Conservation (phyloP, 208 protist species). For the Novymonas esmeraldas region DNA sequence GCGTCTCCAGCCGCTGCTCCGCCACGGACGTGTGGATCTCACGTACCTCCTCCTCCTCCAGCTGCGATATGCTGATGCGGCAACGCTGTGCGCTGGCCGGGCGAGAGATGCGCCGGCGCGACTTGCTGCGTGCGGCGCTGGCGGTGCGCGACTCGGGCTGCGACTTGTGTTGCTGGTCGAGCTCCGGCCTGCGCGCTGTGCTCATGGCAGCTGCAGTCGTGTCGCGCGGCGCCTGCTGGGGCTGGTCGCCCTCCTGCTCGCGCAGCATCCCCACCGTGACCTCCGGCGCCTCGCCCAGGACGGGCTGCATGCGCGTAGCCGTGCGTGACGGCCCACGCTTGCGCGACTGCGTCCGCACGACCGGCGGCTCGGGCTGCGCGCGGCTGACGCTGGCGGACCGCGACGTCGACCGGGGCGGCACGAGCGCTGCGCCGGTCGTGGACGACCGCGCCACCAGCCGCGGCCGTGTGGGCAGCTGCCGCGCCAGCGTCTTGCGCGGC, state of each 20-base stretch:
- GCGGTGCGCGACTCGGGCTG: not conserved
- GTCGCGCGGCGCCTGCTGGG: constrained; percentile 6
- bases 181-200: constrained; percentile 1
- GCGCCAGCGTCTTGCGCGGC: constrained; percentile 10
- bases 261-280: constrained; percentile 36
- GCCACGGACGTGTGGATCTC: constrained; percentile 2
- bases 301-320: constrained; percentile 21
- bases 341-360: constrained; percentile 24
- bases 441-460: constrained; percentile 4
- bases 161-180: constrained; percentile 25
- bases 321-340: constrained; percentile 22
- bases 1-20: constrained; percentile 1
- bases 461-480: constrained; percentile 17
- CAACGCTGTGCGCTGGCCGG: constrained; percentile 2
- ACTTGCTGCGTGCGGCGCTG: not conserved
- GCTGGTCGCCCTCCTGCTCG: constrained; percentile 16
- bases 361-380: constrained; percentile 5
- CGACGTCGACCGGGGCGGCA: not conserved
- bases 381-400: not conserved
- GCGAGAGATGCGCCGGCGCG: not conserved
- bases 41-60: constrained; percentile 10
- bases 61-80: constrained; percentile 11
- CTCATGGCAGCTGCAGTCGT: constrained; percentile 9
- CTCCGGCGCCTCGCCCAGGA: constrained; percentile 25
- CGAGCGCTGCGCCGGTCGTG: constrained; percentile 1